Percentiles rank a stretch among this genome's conserved stretches.
These are phyloP conservation scores for Gastrolobium villosum DNA, from an alignment of 306 rosid genomes.

Conservation along the genomic window DNA sequence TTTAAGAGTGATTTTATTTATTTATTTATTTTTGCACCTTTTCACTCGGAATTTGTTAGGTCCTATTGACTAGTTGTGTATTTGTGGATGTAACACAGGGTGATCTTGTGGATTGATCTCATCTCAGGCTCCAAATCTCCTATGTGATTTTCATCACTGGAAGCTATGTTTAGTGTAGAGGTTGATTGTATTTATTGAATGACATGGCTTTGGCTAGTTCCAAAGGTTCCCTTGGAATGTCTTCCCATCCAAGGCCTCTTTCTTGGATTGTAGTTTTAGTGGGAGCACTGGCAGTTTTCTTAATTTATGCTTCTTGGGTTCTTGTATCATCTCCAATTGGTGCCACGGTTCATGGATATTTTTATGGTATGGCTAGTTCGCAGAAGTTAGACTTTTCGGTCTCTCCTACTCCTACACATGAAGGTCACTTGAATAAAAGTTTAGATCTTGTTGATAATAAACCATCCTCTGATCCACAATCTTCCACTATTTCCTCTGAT, in stretches of 20 bases:
- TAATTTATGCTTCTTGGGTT: slow-evolving; percentile 74
- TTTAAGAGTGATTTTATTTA: neutral
- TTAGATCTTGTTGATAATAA: slow-evolving; percentile 55
- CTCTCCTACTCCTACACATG: slow-evolving; percentile 7
- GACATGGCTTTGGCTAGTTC: slow-evolving; percentile 75
- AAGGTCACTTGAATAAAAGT: slow-evolving; percentile 40
- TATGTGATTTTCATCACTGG: slow-evolving; percentile 31
- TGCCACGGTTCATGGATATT: slow-evolving; percentile 69
- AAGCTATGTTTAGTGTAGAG: slow-evolving; percentile 39
- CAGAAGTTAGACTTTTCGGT: slow-evolving; percentile 54
- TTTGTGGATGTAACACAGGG: slow-evolving; percentile 48
- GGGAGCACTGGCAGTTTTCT: slow-evolving; percentile 75
- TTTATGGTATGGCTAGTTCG: slow-evolving; percentile 64
- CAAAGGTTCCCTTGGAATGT: slow-evolving; percentile 67
- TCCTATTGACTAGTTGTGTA: slow-evolving; percentile 23
- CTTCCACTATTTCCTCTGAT: slow-evolving; percentile 33
- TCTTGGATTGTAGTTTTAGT: slow-evolving; percentile 78
- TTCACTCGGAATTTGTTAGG: slow-evolving; percentile 14
- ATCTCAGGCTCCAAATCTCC: slow-evolving; percentile 39
- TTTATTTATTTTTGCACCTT: neutral
- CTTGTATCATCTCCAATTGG: slow-evolving; percentile 74
- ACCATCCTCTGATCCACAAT: slow-evolving; percentile 39
- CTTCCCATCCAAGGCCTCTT: slow-evolving; percentile 65
- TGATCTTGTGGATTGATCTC: slow-evolving; percentile 38
- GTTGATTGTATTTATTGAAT: slow-evolving; percentile 53